phyloP scores from a whole-genome alignment of 805 yeast species.

The Spathaspora sp. region DNA sequence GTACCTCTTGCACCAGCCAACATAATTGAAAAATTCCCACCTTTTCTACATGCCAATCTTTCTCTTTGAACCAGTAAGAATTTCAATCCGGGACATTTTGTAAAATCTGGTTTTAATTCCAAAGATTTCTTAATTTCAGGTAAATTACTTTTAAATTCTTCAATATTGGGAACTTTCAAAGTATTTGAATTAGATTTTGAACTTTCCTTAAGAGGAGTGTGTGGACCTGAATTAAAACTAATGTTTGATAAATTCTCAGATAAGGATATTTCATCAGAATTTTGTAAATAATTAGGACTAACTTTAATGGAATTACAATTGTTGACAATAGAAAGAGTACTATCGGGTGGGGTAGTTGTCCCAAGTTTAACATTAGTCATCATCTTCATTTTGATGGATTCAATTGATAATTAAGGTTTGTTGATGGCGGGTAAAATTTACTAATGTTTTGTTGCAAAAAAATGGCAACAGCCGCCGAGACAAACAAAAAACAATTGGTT shows the following conservation, averaged over 20 bases:
- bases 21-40: slow-evolving; percentile 34
- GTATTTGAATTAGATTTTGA: background rate
- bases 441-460: no score
- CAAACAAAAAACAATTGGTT: no score
- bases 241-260: background rate
- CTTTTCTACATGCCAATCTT: slow-evolving; percentile 19
- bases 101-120: background rate
- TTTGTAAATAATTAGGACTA: background rate
- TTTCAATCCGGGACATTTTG: slow-evolving; percentile 17
- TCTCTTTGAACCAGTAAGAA: slow-evolving; percentile 29
- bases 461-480: no score
- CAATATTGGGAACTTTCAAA: background rate
- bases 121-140: background rate
- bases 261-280: background rate
- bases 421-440: no score
- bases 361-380: background rate
- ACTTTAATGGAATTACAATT: background rate
- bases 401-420: background rate
- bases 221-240: background rate
- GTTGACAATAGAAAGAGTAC: background rate
- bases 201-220: background rate
- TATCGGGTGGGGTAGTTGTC: background rate
- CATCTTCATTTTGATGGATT: background rate
- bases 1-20: slow-evolving; percentile 34
- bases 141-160: background rate